These are phyloP conservation scores for Claviceps monticola DNA, from an alignment of 2,329 filamentous ascomycete genomes.

Conservation along the genomic window DNA sequence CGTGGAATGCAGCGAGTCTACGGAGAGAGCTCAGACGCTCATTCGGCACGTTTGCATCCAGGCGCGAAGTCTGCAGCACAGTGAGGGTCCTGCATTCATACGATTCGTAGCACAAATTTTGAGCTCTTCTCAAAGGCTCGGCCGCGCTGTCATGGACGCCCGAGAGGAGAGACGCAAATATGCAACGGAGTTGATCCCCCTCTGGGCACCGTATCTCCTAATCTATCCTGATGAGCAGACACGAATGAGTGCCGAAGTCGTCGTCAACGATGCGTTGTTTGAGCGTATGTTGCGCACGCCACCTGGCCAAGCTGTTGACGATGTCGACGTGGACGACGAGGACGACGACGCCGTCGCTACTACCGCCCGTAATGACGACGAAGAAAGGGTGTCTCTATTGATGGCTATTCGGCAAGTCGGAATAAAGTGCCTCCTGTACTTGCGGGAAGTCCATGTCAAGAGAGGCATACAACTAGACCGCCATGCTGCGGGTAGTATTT, in stretches of 20 bases:
- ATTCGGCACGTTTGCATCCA: conserved; percentile 30
- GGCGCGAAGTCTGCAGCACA: conserved; percentile 28
- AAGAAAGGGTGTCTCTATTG: conserved; percentile 2
- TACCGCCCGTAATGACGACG: not conserved
- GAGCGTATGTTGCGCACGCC: conserved; percentile 10
- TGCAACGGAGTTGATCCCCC: conserved; percentile 17
- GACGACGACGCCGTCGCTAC: not conserved
- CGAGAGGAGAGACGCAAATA: conserved; percentile 9
- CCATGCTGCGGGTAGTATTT: conserved; percentile 27
- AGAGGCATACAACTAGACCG: conserved; percentile 27
- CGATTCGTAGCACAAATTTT: conserved; percentile 24
- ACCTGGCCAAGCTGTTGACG: not conserved
- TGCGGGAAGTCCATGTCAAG: conserved; percentile 32
- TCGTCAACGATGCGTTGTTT: conserved; percentile 32
- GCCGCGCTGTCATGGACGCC: conserved; percentile 14
- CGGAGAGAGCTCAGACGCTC: conserved; percentile 23
- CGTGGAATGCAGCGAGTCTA: conserved; percentile 27
- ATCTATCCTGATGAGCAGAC: conserved; percentile 31
- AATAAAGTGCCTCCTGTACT: conserved; percentile 29
- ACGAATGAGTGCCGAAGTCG: conserved; percentile 26
- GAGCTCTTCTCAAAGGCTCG: conserved; percentile 14
- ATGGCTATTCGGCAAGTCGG: conserved; percentile 27
- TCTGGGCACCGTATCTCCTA: conserved; percentile 39
- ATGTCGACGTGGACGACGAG: not conserved
- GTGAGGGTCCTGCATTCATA: conserved; percentile 35